These are phyloP conservation scores for Cavenderia fasciculata DNA, from an alignment of 78 protist species.

Conservation along the genomic window DNA sequence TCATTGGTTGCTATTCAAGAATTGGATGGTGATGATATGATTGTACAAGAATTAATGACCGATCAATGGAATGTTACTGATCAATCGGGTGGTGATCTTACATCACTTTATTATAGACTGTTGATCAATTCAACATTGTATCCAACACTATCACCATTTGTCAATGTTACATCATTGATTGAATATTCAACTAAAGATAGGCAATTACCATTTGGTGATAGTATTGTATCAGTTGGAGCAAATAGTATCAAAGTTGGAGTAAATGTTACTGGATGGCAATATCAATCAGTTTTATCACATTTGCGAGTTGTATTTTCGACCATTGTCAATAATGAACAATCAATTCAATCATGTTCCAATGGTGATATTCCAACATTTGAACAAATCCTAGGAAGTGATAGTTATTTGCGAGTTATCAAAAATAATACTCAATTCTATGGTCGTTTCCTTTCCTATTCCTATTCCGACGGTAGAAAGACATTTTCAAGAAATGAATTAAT, in stretches of 20 bases:
- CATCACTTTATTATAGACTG: too few relatives aligned
- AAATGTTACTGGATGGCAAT: background rate
- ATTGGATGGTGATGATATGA: background rate
- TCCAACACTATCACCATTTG: too few relatives aligned
- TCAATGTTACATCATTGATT: background rate
- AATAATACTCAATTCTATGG: background rate
- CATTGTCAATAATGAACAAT: background rate
- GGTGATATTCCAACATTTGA: background rate
- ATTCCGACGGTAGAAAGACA: background rate
- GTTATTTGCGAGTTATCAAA: background rate
- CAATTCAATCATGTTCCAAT: background rate
- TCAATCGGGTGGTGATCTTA: too few relatives aligned
- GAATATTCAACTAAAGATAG: background rate
- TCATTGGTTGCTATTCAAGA: background rate
- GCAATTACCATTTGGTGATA: background rate
- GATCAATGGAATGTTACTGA: background rate
- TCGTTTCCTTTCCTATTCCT: background rate
- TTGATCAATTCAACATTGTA: background rate
- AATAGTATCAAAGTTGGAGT: background rate
- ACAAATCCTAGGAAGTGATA: background rate
- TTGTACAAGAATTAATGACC: background rate
- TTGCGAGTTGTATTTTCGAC: background rate
- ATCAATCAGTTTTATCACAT: background rate
- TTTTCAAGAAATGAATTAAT: background rate
- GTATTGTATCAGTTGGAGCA: background rate